phyloP scores from a whole-genome alignment of 1,284 basidiomycete species.

The Moniliophthora roreri region DNA sequence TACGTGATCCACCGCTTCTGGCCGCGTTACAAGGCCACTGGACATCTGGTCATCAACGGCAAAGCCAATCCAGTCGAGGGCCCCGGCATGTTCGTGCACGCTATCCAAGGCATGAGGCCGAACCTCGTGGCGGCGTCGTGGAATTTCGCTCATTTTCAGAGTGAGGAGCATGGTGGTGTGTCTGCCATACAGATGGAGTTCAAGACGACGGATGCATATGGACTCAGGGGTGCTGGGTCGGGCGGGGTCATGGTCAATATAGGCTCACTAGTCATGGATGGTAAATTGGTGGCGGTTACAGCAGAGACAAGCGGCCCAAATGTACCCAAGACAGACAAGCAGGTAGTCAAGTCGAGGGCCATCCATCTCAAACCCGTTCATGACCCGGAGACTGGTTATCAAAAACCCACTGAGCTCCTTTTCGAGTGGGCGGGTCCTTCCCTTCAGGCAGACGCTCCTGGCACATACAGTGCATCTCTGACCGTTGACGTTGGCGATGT shows the following conservation, averaged over 20 bases:
- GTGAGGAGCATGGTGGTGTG: slow-evolving; percentile 68
- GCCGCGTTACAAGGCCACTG: slow-evolving; percentile 70
- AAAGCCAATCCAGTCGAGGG: slow-evolving; percentile 67
- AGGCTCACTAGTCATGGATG: slow-evolving; percentile 79
- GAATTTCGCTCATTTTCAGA: slow-evolving; percentile 96
- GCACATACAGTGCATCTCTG: slow-evolving; percentile 55
- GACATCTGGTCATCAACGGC: slow-evolving; percentile 76
- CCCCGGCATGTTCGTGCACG: slow-evolving; percentile 92
- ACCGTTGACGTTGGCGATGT: slow-evolving; percentile 57
- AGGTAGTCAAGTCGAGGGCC: slow-evolving; percentile 62
- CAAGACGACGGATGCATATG: slow-evolving; percentile 78
- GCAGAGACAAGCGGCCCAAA: slow-evolving; percentile 69
- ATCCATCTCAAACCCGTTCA: slow-evolving; percentile 62
- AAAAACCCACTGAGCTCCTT: slow-evolving; percentile 68
- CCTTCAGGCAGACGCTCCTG: slow-evolving; percentile 50
- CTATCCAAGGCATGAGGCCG: slow-evolving; percentile 98
- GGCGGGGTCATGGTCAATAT: slow-evolving; percentile 84
- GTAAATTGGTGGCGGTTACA: slow-evolving; percentile 74
- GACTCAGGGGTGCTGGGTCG: slow-evolving; percentile 71
- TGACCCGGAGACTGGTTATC: slow-evolving; percentile 83
- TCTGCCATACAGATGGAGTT: slow-evolving; percentile 97
- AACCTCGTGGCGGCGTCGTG: slow-evolving; percentile 91
- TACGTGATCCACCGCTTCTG: slow-evolving; percentile 93
- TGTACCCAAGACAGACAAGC: slow-evolving; percentile 45
- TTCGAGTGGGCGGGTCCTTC: slow-evolving; percentile 83